phyloP scores from a whole-genome alignment of 352 stramenopile genomes.

The Thalassiosira mediterranea region DNA sequence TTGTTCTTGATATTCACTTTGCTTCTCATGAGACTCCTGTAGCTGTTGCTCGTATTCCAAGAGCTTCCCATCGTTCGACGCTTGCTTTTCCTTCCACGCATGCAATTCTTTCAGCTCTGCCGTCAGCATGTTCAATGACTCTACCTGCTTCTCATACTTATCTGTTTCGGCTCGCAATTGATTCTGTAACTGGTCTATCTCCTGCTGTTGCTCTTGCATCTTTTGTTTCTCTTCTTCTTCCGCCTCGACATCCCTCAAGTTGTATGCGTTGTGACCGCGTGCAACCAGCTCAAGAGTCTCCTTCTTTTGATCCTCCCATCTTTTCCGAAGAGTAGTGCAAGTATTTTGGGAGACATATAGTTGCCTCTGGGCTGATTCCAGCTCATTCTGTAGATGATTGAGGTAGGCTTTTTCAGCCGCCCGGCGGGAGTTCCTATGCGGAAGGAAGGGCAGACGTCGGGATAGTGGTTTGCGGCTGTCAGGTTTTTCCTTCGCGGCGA shows the following conservation, averaged over 20 bases:
- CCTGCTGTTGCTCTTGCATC: slow-evolving; percentile 23
- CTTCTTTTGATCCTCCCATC: slow-evolving; percentile 40
- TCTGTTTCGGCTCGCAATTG: slow-evolving; percentile 38
- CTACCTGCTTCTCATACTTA: slow-evolving; percentile 39
- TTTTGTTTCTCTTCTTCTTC: slow-evolving; percentile 22
- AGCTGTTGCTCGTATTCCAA: slow-evolving; percentile 27
- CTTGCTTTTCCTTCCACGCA: slow-evolving; percentile 36
- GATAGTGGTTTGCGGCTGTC: too few relatives aligned
- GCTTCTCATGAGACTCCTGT: slow-evolving; percentile 26
- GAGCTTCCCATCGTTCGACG: slow-evolving; percentile 16
- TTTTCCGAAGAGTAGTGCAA: slow-evolving; percentile 38
- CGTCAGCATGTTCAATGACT: slow-evolving; percentile 37
- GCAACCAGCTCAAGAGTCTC: slow-evolving; percentile 32
- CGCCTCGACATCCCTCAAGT: not conserved
- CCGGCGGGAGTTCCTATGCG: slow-evolving; percentile 21
- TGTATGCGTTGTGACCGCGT: not conserved
- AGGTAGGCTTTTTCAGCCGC: slow-evolving; percentile 47
- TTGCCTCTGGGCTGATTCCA: slow-evolving; percentile 40
- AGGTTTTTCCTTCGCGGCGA: too few relatives aligned
- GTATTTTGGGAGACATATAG: slow-evolving; percentile 55
- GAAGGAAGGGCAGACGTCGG: too few relatives aligned
- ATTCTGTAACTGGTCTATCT: slow-evolving; percentile 38
- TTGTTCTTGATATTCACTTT: slow-evolving; percentile 44
- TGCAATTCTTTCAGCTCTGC: slow-evolving; percentile 48
- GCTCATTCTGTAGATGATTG: slow-evolving; percentile 41